Base-by-base conservation (phyloP, 306 rosid genomes). In the Casuarina cunninghamiana region DNA sequence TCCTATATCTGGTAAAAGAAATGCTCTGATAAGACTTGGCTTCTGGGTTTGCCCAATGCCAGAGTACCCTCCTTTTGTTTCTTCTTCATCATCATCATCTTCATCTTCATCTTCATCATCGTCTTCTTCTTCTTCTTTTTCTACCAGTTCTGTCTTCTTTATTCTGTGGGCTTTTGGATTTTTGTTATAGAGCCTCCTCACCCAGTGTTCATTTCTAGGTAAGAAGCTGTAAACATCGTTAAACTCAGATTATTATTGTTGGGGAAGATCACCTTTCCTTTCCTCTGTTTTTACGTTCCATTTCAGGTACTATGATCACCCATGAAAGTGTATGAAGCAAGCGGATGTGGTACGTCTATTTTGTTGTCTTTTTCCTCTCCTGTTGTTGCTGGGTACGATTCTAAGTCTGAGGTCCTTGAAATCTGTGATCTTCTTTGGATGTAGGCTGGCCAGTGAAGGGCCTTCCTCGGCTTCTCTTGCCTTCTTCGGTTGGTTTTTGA, bases 341-440 rank as follows among this genome's bases (percentile, higher is more conserved):
- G 9, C 19, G 53, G 63, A 72, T 77, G 63, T 55, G 26, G 61
- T 17, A 39, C 21, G 53, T 53, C 72, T 68, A 57, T 74, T 69
- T 80, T 77, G 42, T 80, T 82, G 90, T 79, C 84, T 71, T 80
- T 80, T 86, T 86, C 78, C 76, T 61, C 72, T 62, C 62, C 62
- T 42, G 58, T 65, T 79, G 50, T 81, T 72, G 62, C 88, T 80
- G 92, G 45, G 84, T 69, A 44, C 77, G 77, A 69, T 77, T 78
- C 83, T 83, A 84, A 76, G 75, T 65, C 75, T 46, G 77, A 60
- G 45, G 12, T 72, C 73, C 74, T 88, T 89, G 89, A 84, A 79
- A 87, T 83, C 77, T 88, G 96, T 84, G 89, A 85, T 82, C 79
- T 77, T 83, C 84, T 77, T 84, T 88, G 88, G 90, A 80, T 90